Conservation (phyloP, 2,329 filamentous ascomycete species). For the Aschersonia sp. region DNA sequence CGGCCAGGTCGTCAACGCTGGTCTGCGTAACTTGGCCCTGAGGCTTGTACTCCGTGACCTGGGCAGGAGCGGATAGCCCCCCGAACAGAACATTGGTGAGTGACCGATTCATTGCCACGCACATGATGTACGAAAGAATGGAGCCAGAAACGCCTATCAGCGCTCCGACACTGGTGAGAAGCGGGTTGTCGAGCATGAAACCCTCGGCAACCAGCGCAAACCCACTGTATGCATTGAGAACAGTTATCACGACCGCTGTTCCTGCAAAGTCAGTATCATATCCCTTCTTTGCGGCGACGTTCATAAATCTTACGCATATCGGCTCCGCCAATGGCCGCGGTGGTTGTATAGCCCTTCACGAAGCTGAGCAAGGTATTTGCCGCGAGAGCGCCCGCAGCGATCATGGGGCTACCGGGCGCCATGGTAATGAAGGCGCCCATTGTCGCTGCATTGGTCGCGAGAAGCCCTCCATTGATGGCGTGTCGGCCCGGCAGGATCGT, state of each 20-base stretch:
- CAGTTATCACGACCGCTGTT: constrained; percentile 66
- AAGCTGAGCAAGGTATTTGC: constrained; percentile 70
- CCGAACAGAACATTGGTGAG: constrained; percentile 84
- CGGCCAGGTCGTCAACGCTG: constrained; percentile 66
- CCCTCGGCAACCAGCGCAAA: constrained; percentile 84
- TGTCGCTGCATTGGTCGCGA: constrained; percentile 64
- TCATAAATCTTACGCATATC: constrained; percentile 52
- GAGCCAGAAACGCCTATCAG: constrained; percentile 81
- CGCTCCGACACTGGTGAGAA: constrained; percentile 73
- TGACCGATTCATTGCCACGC: constrained; percentile 81
- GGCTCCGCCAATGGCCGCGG: constrained; percentile 77
- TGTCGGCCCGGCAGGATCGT: constrained; percentile 61
- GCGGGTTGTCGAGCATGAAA: constrained; percentile 78
- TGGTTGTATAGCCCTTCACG: constrained; percentile 76
- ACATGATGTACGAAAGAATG: constrained; percentile 77
- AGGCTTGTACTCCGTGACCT: constrained; percentile 52
- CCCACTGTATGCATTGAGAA: constrained; percentile 80
- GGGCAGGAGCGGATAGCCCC: constrained; percentile 43
- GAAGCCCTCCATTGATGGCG: constrained; percentile 55
- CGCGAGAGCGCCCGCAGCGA: constrained; percentile 64
- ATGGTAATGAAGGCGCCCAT: constrained; percentile 75
- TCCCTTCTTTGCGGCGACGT: not conserved
- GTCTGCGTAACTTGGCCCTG: constrained; percentile 69
- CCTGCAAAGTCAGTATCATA: constrained; percentile 4
- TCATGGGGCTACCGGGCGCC: constrained; percentile 63